Conservation (phyloP, 768 basidiomycete species). For the Mycena floridula region DNA sequence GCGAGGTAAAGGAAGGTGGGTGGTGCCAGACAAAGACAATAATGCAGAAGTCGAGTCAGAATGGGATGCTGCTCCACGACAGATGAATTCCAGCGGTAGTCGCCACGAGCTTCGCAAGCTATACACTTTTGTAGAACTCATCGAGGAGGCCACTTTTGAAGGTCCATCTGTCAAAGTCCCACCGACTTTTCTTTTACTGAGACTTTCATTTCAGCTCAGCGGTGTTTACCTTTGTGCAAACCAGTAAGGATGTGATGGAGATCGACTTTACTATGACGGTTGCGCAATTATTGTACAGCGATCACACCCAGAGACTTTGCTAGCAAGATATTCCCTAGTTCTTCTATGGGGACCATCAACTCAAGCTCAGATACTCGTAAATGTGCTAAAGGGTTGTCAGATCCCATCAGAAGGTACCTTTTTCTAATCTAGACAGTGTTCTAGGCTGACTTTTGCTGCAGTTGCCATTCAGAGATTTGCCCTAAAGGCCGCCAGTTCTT, state of each 20-base stretch:
- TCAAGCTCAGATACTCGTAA: constrained; percentile 81
- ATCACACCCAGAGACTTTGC: constrained; percentile 88
- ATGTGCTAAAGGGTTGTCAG: constrained; percentile 81
- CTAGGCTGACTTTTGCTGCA: too few relatives aligned
- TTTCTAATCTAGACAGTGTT: too few relatives aligned
- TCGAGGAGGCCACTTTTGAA: constrained; percentile 96
- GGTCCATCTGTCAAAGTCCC: constrained; percentile 56
- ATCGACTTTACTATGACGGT: constrained; percentile 98
- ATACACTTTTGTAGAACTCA: constrained; percentile 83
- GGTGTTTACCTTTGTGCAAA: too few relatives aligned
- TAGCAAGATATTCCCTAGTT: constrained; percentile 88
- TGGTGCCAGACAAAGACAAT: too few relatives aligned
- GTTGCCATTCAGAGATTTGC: too few relatives aligned
- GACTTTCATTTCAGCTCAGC: too few relatives aligned
- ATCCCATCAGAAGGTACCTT: constrained; percentile 94
- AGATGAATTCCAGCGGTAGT: constrained; percentile 97
- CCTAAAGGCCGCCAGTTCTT: too few relatives aligned
- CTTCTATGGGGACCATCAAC: constrained; percentile 99
- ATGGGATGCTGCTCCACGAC: too few relatives aligned
- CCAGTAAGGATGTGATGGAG: constrained; percentile 99
- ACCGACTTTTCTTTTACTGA: constrained; percentile 97
- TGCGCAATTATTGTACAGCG: constrained; percentile 94
- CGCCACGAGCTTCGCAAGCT: constrained; percentile 99
- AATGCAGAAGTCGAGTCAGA: too few relatives aligned
- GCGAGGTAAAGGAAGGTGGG: too few relatives aligned